A percentile compares a stretch with the other conserved stretches of the same genome.
These are phyloP conservation scores for Diaporthe eres DNA, from an alignment of 2,329 filamentous ascomycete genomes.

Conservation along the genomic window DNA sequence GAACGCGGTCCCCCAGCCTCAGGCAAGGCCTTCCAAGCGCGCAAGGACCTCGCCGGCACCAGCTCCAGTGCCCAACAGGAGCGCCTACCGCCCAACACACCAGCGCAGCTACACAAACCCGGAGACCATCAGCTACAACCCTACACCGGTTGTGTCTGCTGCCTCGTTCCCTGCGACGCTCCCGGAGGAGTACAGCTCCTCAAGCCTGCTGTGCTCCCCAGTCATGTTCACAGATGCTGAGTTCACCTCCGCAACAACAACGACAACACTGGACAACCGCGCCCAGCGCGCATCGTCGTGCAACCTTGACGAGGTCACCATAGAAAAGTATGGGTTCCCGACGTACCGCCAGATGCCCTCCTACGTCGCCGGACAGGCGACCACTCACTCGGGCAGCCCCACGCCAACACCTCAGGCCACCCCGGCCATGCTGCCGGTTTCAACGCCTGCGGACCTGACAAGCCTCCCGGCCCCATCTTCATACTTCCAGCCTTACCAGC, in stretches of 20 bases:
- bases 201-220: constrained; percentile 75
- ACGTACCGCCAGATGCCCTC: constrained; percentile 83
- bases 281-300: constrained; percentile 75
- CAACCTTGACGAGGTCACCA: constrained; percentile 75
- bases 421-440: constrained; percentile 45
- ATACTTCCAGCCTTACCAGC: constrained; percentile 57
- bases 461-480: constrained; percentile 44
- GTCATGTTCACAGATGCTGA: constrained; percentile 65
- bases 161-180: constrained; percentile 53
- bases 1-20: constrained; percentile 51
- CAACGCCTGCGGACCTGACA: constrained; percentile 51
- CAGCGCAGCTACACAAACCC: constrained; percentile 73
- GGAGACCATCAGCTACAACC: constrained; percentile 63
- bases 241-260: constrained; percentile 47
- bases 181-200: constrained; percentile 52
- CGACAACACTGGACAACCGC: constrained; percentile 52
- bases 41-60: constrained; percentile 67
- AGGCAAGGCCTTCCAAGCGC: constrained; percentile 69
- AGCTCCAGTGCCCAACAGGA: constrained; percentile 48
- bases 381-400: constrained; percentile 47
- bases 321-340: constrained; percentile 84
- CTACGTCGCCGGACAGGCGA: constrained; percentile 54
- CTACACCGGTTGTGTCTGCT: constrained; percentile 52
- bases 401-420: constrained; percentile 47
- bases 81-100: constrained; percentile 62